Evolutionary conservation across 2,329 filamentous ascomycete species (phyloP).

Genomic region (Colletotrichum eremochloae): DNA sequence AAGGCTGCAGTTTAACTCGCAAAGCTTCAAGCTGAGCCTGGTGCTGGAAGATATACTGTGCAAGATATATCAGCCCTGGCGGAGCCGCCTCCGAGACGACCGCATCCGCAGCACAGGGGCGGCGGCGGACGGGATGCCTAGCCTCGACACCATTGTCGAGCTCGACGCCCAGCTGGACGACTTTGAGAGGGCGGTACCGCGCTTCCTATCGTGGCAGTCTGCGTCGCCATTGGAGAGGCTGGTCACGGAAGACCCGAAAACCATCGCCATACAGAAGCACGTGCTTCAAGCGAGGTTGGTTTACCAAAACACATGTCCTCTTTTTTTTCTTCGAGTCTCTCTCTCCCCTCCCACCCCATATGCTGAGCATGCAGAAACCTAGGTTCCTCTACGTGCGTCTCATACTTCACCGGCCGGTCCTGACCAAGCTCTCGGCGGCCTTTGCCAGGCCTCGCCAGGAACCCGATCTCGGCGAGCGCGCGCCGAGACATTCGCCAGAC

Average conservation of each 20-base stretch:
- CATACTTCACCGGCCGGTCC: conserved; percentile 39
- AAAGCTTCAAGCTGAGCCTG: conserved; percentile 43
- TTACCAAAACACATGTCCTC: not conserved
- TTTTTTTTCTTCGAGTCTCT: too few species aligned
- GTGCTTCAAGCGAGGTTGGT: conserved; percentile 8
- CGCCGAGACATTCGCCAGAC: not conserved
- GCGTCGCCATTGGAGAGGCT: not conserved
- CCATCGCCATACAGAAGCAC: conserved; percentile 10
- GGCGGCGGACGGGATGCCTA: not conserved
- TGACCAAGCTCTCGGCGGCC: conserved; percentile 46
- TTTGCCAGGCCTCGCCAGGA: conserved; percentile 6
- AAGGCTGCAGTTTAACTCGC: conserved; percentile 38
- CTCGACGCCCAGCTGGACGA: conserved; percentile 1
- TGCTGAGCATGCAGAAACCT: too few species aligned
- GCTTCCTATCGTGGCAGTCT: not conserved
- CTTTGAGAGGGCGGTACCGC: not conserved
- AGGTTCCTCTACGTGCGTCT: conserved; percentile 16
- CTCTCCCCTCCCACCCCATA: not conserved
- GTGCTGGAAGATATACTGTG: conserved; percentile 49
- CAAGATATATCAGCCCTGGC: conserved; percentile 48
- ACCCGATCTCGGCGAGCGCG: not conserved
- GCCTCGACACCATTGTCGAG: conserved; percentile 16
- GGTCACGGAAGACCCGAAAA: not conserved
- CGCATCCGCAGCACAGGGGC: not conserved
- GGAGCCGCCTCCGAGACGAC: not conserved